Conservation (phyloP, 129 eudicot species). For the Flaveria ramosissima region DNA sequence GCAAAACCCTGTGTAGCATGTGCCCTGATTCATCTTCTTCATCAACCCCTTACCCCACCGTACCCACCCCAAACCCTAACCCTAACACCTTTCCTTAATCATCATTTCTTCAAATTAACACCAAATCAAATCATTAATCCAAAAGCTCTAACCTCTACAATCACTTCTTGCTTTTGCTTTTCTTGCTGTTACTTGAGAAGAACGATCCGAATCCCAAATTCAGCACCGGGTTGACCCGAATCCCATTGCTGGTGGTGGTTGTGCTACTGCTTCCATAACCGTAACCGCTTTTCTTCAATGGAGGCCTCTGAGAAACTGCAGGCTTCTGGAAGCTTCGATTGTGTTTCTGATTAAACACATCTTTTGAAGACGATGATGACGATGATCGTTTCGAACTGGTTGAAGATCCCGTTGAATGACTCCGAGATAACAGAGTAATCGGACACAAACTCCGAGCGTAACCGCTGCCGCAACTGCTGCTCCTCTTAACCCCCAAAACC, state of each 20-base stretch:
- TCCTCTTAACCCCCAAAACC: conserved; percentile 72
- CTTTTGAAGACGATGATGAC: conserved; percentile 46
- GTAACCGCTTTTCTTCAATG: conserved; percentile 52
- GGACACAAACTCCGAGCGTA: conserved; percentile 75
- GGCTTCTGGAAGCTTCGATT: conserved; percentile 23
- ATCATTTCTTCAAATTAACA: background rate
- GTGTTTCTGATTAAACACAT: conserved; percentile 35
- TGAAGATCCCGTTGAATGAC: conserved; percentile 86
- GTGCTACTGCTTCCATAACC: conserved; percentile 19
- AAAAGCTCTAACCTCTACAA: conserved; percentile 7
- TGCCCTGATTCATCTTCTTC: conserved; percentile 39
- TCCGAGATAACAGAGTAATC: conserved; percentile 65
- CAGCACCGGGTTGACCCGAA: conserved; percentile 64
- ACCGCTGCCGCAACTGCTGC: conserved; percentile 73
- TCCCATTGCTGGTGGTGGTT: conserved; percentile 30
- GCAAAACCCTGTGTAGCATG: conserved; percentile 33
- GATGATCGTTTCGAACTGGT: conserved; percentile 53
- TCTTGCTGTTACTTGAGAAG: conserved; percentile 57
- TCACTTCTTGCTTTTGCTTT: conserved; percentile 52
- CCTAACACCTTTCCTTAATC: background rate
- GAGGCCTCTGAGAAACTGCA: conserved; percentile 63
- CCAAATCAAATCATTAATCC: conserved; percentile 26
- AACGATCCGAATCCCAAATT: conserved; percentile 78
- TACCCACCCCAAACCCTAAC: conserved; percentile 8
- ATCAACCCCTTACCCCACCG: conserved; percentile 34